Conservation (phyloP, 441 rosid species). For the Mallotus repandus region DNA sequence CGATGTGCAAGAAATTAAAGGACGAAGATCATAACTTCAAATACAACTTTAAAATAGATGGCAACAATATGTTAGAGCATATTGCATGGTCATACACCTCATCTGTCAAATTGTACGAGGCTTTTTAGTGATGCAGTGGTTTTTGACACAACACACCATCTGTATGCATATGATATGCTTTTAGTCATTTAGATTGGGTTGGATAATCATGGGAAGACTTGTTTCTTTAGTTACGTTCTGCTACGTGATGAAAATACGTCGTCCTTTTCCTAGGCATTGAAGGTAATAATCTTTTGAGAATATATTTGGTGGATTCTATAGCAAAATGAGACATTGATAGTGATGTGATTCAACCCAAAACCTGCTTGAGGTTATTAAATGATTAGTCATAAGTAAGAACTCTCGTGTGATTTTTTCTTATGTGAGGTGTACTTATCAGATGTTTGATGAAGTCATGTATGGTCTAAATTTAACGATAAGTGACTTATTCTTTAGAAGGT, state of each 20-base stretch:
- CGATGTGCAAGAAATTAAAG: conserved; percentile 58
- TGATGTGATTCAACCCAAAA: neutral
- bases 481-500: no score
- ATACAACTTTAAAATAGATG: conserved; percentile 53
- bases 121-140: conserved; percentile 58
- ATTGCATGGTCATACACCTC: conserved; percentile 61
- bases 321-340: neutral
- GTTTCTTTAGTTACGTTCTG: conserved; percentile 54
- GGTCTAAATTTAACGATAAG: no score
- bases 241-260: conserved; percentile 55
- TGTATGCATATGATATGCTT: conserved; percentile 58
- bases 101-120: conserved; percentile 43
- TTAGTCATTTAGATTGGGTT: conserved; percentile 62
- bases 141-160: conserved; percentile 56
- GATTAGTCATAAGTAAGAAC: neutral
- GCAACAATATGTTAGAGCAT: conserved; percentile 52
- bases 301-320: neutral
- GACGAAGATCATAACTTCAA: conserved; percentile 51
- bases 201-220: conserved; percentile 46
- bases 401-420: neutral
- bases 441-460: neutral
- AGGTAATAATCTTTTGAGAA: conserved; percentile 35
- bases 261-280: conserved; percentile 67
- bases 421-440: neutral
- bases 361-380: neutral